Evolutionary conservation across 768 basidiomycete species (phyloP).

Genomic region (Sporobolomyces phaffii): DNA sequence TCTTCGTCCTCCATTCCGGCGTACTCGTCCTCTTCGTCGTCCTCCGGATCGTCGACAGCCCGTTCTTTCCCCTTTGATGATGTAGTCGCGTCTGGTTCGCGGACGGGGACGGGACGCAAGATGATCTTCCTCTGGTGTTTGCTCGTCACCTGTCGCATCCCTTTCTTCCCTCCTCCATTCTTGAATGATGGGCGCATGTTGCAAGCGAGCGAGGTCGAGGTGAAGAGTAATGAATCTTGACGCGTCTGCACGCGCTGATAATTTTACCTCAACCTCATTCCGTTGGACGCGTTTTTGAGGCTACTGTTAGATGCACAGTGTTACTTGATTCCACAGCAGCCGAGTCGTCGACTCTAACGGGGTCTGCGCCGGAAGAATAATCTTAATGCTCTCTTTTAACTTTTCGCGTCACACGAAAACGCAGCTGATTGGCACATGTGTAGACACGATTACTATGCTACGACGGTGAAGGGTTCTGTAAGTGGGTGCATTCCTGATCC

Average conservation of each 20-base stretch:
- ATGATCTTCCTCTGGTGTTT: slow-evolving; percentile 24
- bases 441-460: too few species aligned
- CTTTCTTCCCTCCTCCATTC: slow-evolving; percentile 25
- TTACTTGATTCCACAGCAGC: too few species aligned
- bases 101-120: slow-evolving; percentile 15
- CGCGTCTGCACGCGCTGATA: neutral
- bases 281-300: neutral
- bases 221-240: neutral
- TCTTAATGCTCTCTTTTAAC: too few species aligned
- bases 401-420: too few species aligned
- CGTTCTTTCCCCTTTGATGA: neutral
- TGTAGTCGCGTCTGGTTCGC: neutral
- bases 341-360: too few species aligned
- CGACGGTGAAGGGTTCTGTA: too few species aligned
- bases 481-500: too few species aligned
- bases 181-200: slow-evolving; percentile 13
- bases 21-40: neutral
- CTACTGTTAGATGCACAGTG: too few species aligned
- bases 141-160: slow-evolving; percentile 21
- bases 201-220: neutral
- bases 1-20: neutral
- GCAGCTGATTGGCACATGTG: too few species aligned
- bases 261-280: neutral
- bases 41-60: neutral
- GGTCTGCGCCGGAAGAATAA: too few species aligned